These are phyloP conservation scores for Serendipita sp. DNA, from an alignment of 1,284 basidiomycete species.

Conservation along the genomic window DNA sequence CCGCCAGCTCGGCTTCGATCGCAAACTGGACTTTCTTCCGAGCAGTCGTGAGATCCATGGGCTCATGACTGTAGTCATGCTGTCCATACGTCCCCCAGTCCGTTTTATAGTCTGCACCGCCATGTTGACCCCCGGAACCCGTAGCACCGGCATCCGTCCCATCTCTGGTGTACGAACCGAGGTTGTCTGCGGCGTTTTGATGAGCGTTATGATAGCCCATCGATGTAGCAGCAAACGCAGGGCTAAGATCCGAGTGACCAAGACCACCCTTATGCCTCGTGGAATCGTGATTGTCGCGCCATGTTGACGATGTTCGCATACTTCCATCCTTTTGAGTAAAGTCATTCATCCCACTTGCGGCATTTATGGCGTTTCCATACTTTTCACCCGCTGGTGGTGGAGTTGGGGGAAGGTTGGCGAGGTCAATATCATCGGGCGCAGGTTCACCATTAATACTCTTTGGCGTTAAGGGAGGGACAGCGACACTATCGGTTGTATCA, in stretches of 20 bases:
- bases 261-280: background rate
- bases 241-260: background rate
- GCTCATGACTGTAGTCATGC: background rate
- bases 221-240: background rate
- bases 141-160: too few relatives aligned
- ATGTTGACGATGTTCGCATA: background rate
- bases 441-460: background rate
- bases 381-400: background rate
- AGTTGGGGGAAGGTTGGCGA: background rate
- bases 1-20: conserved; percentile 3
- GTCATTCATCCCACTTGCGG: too few relatives aligned
- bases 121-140: too few relatives aligned
- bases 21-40: conserved; percentile 4
- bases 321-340: background rate
- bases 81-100: background rate
- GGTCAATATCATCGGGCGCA: background rate
- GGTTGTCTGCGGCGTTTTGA: background rate
- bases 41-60: background rate
- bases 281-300: conserved; percentile 2
- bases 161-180: background rate
- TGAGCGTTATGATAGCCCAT: background rate
- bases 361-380: background rate
- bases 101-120: background rate
- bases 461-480: background rate
- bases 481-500: background rate